A percentile compares a stretch with the other conserved stretches of the same genome.
phyloP scores from a whole-genome alignment of 208 protist genomes.

The Trypanosoma lewisi region DNA sequence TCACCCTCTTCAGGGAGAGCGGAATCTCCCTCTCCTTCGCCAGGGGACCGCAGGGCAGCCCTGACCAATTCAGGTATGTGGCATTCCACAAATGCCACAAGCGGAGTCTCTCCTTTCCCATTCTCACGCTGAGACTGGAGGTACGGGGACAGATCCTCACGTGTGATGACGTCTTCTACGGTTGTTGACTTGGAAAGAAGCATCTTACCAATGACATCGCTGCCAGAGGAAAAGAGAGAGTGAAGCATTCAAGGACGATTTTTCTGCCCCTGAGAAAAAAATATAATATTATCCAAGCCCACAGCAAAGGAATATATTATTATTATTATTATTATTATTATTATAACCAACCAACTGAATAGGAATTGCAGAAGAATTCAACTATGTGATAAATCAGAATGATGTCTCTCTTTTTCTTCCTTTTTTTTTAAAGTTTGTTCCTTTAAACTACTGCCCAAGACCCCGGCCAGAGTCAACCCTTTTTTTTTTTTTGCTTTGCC shows the following conservation, averaged over 20 bases:
- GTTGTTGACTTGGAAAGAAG: conserved; percentile 16
- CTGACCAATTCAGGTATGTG: conserved; percentile 29
- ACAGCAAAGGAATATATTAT: no score
- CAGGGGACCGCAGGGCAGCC: neutral
- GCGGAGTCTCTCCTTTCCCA: neutral
- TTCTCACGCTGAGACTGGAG: conserved; percentile 21
- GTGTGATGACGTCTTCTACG: conserved; percentile 27
- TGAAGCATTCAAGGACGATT: neutral
- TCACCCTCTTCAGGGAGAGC: neutral
- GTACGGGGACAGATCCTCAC: conserved; percentile 26
- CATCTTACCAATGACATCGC: conserved; percentile 14
- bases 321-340: no score
- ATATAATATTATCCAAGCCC: neutral
- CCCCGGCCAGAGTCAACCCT: no score
- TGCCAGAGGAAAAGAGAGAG: neutral
- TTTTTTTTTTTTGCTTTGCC: no score
- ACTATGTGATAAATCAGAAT: no score
- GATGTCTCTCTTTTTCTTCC: no score
- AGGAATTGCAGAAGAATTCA: no score
- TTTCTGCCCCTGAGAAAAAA: neutral
- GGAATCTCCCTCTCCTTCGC: neutral
- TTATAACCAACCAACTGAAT: no score
- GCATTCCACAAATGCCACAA: conserved; percentile 37
- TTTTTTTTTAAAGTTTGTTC: no score
- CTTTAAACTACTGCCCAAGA: no score